Base-by-base conservation (phyloP, 2,329 filamentous ascomycete genomes). In the Monosporascus sp. region DNA sequence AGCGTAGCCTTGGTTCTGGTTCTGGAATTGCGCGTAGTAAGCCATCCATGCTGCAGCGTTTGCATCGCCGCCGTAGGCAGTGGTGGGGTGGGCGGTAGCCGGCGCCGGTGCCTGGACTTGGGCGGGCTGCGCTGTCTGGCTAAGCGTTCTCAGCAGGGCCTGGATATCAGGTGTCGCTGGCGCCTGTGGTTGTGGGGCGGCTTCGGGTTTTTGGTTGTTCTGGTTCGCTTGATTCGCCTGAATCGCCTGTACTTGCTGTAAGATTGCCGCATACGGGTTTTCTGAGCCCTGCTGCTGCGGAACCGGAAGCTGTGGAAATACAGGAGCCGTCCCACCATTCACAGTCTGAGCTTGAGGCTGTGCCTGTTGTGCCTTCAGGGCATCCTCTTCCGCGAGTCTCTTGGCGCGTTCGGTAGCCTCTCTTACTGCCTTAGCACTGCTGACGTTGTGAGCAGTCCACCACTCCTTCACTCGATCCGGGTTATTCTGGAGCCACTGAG, bases 391-490 rank as follows among this genome's bases (percentile, higher is more conserved):
- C 24, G 67, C 69, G 48, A 68, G 67, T 19, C 63, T 62, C 53
- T 65, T 65, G n/a, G 69, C 69, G 8, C 62, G 65, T 27, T 71
- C 69, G 37, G 73, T 72, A 2, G 73, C 69, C 27, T 70, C 68
- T 49, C 65, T 70, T 52, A 72, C 72, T 47, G 75, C 68, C 46
- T 70, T 70, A 1, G 65, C 63, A 8, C 70, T 66, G 14, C 64
- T 46, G 50, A 74, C 74, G 54, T 70, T 73, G 52, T 73, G 77
- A 0, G 78, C 79, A 11, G 74, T 65, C 69, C 75, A 77, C 80
- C 81, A 85, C 56, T 80, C 75, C 9, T 74, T 73, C 0, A 76
- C 69, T 55, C 74, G 74, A 35, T 75, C 75, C 3, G 73, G 65
- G 35, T 78, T 72, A 22, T 74, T 67, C 9, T 67, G 68, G 58